Evolutionary conservation across 2,329 filamentous ascomycete genomes (phyloP).

Genomic region (Phialocephala subalpina): DNA sequence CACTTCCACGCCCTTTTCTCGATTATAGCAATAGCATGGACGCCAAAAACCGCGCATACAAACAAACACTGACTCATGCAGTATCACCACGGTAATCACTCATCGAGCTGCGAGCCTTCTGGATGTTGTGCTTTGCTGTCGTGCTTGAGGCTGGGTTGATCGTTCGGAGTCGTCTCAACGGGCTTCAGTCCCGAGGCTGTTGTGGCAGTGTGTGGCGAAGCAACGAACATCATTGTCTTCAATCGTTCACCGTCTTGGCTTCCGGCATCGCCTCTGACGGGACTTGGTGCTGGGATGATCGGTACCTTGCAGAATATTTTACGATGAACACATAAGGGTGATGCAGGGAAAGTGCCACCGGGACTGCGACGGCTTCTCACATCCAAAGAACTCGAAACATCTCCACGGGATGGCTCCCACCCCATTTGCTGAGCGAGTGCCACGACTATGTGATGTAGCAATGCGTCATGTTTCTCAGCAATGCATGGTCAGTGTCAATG

Average conservation of each 20-base stretch:
- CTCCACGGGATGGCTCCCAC: conserved; percentile 6
- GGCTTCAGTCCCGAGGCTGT: not conserved
- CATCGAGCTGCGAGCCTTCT: conserved; percentile 1
- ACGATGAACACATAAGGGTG: conserved; percentile 9
- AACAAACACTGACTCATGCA: conserved; percentile 14
- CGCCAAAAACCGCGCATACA: conserved; percentile 8
- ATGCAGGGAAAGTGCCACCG: conserved; percentile 9
- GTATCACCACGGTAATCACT: conserved; percentile 11
- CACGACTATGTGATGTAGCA: conserved; percentile 2
- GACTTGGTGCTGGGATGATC: conserved; percentile 9
- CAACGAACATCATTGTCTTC: not conserved
- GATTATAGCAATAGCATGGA: not conserved
- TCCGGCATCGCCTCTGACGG: not conserved
- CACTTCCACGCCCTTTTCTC: conserved; percentile 6
- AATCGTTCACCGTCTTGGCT: conserved; percentile 2
- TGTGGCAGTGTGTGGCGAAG: not conserved
- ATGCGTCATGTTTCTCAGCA: conserved; percentile 8
- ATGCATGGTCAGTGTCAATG: not conserved
- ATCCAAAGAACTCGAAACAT: conserved; percentile 17
- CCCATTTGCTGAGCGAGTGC: conserved; percentile 18
- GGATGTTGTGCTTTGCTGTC: not conserved
- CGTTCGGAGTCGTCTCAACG: not conserved
- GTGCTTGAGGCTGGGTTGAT: not conserved
- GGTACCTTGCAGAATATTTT: conserved; percentile 19
- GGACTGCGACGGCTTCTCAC: not conserved